Evolutionary conservation across 2,329 filamentous ascomycete species (phyloP), one percentile per base, ranked within the genome.

Genomic region (Helotiales sp.): DNA sequence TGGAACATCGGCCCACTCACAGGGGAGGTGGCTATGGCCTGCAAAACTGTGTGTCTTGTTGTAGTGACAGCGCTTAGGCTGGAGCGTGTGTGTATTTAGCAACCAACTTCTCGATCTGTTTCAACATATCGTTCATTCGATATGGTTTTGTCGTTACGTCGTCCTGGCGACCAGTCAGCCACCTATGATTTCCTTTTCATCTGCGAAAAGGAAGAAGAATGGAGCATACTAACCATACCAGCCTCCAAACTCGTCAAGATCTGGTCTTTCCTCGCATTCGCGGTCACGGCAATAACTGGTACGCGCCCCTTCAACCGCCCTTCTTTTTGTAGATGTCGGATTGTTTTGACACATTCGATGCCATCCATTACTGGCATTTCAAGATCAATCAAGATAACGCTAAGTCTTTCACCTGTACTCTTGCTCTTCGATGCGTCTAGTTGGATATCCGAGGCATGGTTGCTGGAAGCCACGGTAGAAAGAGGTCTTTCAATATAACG

Each of bases 321-420:
- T 38, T 82, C 76, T 51, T 73, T 74, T 70, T 92, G 87, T 24
- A 90, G 74, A 59, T 86, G 79, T 10, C 89, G 81, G 50, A 93
- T 91, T 60, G 78, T 81, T 48, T 79, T 79, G 10, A 88, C 86
- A 63, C 88, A 91, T 1, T 86, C 87, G 73, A 89, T 82, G 33
- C 89, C 89, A 66, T 92, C 87, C 88, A 91, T 91, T 44, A 91
- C 81, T 1, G 89, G 89, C 89, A 92, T 92, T 67, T 91, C 88
- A 47, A 91, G 78, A 67, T 93, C 89, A 88, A 92, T 91, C 5
- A 92, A 73, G 7, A 92, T 85, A 46, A 91, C 79, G 12, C 83
- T 83, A 22, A 89, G 79, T 48, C 83, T 77, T 13, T 78, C 72
- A 1, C 19, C 29, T 22, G n/a, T n/a, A 31, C 38, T 3, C 44